Conservation (phyloP, 2,329 filamentous ascomycete species). For the Alternaria gansuensis region DNA sequence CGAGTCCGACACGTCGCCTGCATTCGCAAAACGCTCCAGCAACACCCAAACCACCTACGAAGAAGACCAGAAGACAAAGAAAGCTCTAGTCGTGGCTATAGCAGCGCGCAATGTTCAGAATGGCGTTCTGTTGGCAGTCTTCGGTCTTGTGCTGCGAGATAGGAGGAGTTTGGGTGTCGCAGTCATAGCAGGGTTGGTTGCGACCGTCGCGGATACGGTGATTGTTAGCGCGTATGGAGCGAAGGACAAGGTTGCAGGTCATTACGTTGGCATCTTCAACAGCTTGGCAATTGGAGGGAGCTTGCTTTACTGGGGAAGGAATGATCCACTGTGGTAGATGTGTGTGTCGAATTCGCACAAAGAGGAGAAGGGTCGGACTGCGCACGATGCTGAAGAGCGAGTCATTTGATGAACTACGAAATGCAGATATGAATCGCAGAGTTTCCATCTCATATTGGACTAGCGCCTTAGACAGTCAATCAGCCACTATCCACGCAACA, state of each 20-base stretch:
- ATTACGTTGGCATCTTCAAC: conserved; percentile 38
- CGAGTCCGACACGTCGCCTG: conserved; percentile 5
- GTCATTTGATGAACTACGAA: not conserved
- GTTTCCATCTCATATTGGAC: not conserved
- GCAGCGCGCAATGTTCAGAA: conserved; percentile 40
- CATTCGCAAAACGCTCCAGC: conserved; percentile 15
- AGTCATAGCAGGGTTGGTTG: conserved; percentile 32
- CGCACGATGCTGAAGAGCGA: not conserved
- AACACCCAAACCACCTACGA: conserved; percentile 7
- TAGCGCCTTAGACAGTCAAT: not conserved
- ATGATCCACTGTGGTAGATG: conserved; percentile 31
- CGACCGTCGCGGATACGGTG: conserved; percentile 34
- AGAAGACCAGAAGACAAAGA: conserved; percentile 31
- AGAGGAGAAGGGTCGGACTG: not conserved
- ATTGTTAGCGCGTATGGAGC: conserved; percentile 35
- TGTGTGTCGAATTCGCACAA: not conserved
- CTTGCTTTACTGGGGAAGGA: conserved; percentile 35
- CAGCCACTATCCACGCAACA: not conserved
- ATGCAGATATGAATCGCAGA: conserved; percentile 1
- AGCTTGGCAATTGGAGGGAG: conserved; percentile 35
- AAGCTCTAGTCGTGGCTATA: conserved; percentile 35
- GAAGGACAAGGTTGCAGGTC: conserved; percentile 33
- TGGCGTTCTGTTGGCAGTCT: conserved; percentile 30
- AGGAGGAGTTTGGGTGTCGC: conserved; percentile 35
- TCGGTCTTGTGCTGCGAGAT: conserved; percentile 33